A percentile compares a stretch with the other conserved stretches of the same genome.
Evolutionary conservation across 2,329 filamentous ascomycete species (phyloP).

Genomic region (Graphium sp.): DNA sequence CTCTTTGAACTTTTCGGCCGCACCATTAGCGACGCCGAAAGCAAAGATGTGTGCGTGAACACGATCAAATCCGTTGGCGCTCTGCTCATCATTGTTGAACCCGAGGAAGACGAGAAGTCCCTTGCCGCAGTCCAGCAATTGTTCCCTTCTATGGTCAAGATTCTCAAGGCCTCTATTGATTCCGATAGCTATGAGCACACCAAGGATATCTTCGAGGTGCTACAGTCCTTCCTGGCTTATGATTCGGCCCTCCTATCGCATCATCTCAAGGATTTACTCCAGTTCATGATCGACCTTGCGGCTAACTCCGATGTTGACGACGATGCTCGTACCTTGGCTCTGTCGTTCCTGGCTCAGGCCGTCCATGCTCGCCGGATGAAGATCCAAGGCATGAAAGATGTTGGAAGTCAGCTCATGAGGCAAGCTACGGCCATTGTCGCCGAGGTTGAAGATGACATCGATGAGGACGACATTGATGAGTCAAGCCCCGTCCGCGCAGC

Average conservation of each 20-base stretch:
- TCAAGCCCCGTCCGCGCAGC: constrained; percentile 74
- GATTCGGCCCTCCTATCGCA: constrained; percentile 68
- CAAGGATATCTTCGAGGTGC: constrained; percentile 86
- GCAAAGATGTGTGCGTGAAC: constrained; percentile 85
- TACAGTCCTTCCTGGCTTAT: constrained; percentile 86
- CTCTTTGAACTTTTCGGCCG: constrained; percentile 72
- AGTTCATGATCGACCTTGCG: constrained; percentile 85
- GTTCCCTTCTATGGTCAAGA: constrained; percentile 74
- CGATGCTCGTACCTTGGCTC: constrained; percentile 74
- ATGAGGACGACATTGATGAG: constrained; percentile 56
- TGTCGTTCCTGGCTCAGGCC: constrained; percentile 86
- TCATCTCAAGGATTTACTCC: constrained; percentile 78
- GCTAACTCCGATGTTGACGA: constrained; percentile 63
- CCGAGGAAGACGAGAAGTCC: constrained; percentile 64
- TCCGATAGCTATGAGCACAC: constrained; percentile 71
- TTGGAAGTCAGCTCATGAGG: constrained; percentile 74
- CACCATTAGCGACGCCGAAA: constrained; percentile 82
- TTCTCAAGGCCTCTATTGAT: constrained; percentile 72
- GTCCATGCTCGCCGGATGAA: constrained; percentile 90
- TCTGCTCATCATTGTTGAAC: constrained; percentile 72
- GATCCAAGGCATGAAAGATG: constrained; percentile 70
- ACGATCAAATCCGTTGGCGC: constrained; percentile 82
- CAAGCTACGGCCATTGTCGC: constrained; percentile 81
- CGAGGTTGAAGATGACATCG: constrained; percentile 64
- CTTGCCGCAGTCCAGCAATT: constrained; percentile 63